phyloP scores from a whole-genome alignment of 75 land plant species.

The Pseudotsuga menziesii region DNA sequence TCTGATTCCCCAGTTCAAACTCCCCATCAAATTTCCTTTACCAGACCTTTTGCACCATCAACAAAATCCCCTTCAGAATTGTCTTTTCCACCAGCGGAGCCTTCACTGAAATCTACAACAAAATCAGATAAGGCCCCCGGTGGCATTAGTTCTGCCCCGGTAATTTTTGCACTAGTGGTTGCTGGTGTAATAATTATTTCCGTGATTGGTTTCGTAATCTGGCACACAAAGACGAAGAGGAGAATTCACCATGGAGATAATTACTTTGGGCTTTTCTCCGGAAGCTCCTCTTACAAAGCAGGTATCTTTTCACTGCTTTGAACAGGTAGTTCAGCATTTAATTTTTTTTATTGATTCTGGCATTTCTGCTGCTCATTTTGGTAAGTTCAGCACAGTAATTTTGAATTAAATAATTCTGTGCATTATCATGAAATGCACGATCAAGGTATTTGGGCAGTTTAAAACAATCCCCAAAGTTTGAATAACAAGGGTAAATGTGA shows the following conservation, averaged over 20 bases:
- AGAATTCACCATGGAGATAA: conserved; percentile 9
- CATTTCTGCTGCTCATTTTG: background rate
- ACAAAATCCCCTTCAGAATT: background rate
- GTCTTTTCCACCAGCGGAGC: background rate
- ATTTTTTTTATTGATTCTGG: background rate
- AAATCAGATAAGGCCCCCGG: background rate
- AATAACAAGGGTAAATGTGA: background rate
- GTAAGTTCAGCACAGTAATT: background rate
- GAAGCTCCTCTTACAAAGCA: conserved; percentile 7
- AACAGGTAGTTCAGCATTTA: background rate
- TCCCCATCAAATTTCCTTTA: background rate
- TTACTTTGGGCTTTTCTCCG: background rate
- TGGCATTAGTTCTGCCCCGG: background rate
- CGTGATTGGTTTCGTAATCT: background rate
- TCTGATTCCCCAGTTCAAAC: background rate
- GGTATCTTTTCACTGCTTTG: background rate
- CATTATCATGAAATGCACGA: background rate
- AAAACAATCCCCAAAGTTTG: background rate
- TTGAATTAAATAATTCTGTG: background rate
- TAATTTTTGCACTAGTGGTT: background rate
- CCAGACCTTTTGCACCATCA: background rate
- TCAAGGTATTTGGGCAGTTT: background rate
- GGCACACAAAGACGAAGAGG: conserved; percentile 5
- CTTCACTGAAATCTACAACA: background rate
- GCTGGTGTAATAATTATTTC: conserved; percentile 1